Conservation (phyloP, 805 yeast genomes). For the Blastobotrys muscicola region DNA sequence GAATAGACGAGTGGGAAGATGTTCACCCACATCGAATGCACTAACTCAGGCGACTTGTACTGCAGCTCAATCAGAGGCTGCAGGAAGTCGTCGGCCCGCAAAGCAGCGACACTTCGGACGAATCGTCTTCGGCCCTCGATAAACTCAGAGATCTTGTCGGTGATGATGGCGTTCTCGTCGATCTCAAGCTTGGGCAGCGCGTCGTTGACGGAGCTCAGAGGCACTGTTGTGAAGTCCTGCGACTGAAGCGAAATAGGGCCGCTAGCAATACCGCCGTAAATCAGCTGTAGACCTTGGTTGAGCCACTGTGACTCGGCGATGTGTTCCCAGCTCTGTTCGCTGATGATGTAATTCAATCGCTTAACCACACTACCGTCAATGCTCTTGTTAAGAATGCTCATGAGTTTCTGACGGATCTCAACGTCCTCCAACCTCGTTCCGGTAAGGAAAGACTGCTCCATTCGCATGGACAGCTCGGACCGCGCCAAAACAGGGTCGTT, state of each 20-base stretch:
- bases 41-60: slow-evolving; percentile 69
- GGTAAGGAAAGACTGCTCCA: slow-evolving; percentile 93
- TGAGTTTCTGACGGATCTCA: slow-evolving; percentile 60
- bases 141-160: slow-evolving; percentile 21
- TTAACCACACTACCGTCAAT: slow-evolving; percentile 70
- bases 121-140: slow-evolving; percentile 26
- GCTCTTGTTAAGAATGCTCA: slow-evolving; percentile 69
- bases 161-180: slow-evolving; percentile 15
- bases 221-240: slow-evolving; percentile 33
- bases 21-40: slow-evolving; percentile 74
- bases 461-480: slow-evolving; percentile 82
- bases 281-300: slow-evolving; percentile 80
- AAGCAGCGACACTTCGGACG: slow-evolving; percentile 26
- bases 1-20: slow-evolving; percentile 74
- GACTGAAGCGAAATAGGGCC: slow-evolving; percentile 36
- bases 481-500: slow-evolving; percentile 67
- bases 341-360: slow-evolving; percentile 74
- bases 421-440: slow-evolving; percentile 84
- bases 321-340: slow-evolving; percentile 96
- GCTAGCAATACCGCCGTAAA: slow-evolving; percentile 63
- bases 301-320: slow-evolving; percentile 91
- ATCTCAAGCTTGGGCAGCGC: slow-evolving; percentile 8
- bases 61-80: slow-evolving; percentile 71
- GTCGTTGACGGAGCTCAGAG: slow-evolving; percentile 17
- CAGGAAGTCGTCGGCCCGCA: slow-evolving; percentile 52